Percentiles rank a stretch among this genome's conserved stretches.
These are phyloP conservation scores for Elsinoe australis DNA, from an alignment of 2,329 filamentous ascomycete genomes.

Conservation along the genomic window DNA sequence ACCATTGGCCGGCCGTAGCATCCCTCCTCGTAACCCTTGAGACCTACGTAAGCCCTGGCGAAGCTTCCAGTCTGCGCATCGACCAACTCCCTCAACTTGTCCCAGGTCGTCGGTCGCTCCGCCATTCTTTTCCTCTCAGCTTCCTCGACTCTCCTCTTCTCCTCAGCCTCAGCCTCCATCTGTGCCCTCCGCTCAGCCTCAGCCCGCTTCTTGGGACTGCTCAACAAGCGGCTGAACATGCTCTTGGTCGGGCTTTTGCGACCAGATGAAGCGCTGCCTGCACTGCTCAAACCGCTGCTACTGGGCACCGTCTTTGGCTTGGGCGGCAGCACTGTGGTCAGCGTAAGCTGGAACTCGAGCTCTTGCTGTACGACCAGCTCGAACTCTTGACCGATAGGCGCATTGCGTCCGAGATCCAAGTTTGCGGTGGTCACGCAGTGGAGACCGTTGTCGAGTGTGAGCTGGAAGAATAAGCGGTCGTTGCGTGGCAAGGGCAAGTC, in stretches of 20 bases:
- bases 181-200: conserved; percentile 79
- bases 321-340: conserved; percentile 89
- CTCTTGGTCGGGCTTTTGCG: conserved; percentile 66
- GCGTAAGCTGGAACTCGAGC: conserved; percentile 94
- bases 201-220: conserved; percentile 93
- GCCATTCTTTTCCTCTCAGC: conserved; percentile 50
- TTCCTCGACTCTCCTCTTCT: conserved; percentile 33
- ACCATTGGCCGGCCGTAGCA: conserved; percentile 84
- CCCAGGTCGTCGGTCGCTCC: conserved; percentile 67
- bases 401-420: conserved; percentile 84
- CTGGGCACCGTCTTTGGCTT: conserved; percentile 45
- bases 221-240: conserved; percentile 84
- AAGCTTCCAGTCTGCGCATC: conserved; percentile 87
- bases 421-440: conserved; percentile 96
- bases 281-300: conserved; percentile 32
- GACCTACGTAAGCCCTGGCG: conserved; percentile 82
- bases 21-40: conserved; percentile 82
- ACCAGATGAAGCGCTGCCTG: conserved; percentile 48
- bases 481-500: conserved; percentile 84
- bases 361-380: conserved; percentile 95
- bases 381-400: conserved; percentile 95
- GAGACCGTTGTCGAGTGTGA: conserved; percentile 95
- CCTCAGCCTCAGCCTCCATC: conserved; percentile 64
- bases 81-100: conserved; percentile 76
- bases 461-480: conserved; percentile 86